Conservation (phyloP, 257 asterid genomes). For the Osmanthus fragrans region DNA sequence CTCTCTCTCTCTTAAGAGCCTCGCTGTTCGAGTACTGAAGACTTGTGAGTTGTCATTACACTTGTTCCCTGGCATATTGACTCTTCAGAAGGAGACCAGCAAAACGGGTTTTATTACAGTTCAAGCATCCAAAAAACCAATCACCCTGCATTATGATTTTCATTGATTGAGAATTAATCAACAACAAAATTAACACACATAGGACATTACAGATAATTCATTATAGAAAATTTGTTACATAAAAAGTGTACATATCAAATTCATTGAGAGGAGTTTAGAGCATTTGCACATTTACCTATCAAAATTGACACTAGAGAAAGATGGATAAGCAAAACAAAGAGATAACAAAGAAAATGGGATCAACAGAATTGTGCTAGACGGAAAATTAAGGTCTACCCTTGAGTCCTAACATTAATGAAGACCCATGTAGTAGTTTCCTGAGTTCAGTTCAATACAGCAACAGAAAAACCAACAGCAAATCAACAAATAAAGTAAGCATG, state of each 20-base stretch:
- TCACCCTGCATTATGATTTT: slow-evolving; percentile 55
- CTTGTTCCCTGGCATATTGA: slow-evolving; percentile 78
- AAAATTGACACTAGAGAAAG: slow-evolving; percentile 18
- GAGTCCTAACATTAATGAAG: slow-evolving; percentile 22
- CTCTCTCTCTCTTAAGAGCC: slow-evolving; percentile 78
- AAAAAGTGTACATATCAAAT: slow-evolving; percentile 22
- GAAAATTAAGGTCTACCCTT: slow-evolving; percentile 38
- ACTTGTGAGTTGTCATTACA: slow-evolving; percentile 45
- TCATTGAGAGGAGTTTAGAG: background rate
- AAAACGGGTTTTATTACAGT: slow-evolving; percentile 37
- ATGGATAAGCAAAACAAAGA: slow-evolving; percentile 33
- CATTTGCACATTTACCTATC: slow-evolving; percentile 25
- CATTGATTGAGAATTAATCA: slow-evolving; percentile 35
- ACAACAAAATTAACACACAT: slow-evolving; percentile 22
- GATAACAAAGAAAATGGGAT: slow-evolving; percentile 46
- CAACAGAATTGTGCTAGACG: slow-evolving; percentile 36
- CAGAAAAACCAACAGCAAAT: slow-evolving; percentile 4
- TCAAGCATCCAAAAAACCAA: slow-evolving; percentile 38
- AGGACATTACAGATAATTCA: slow-evolving; percentile 21
- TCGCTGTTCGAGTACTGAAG: slow-evolving; percentile 50
- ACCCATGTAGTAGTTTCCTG: slow-evolving; percentile 22
- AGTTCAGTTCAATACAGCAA: slow-evolving; percentile 26
- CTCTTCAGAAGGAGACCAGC: slow-evolving; percentile 35
- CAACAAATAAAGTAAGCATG: background rate
- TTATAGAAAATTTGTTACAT: slow-evolving; percentile 15